phyloP scores from a whole-genome alignment of 2,329 filamentous ascomycete genomes.

The Aspergillus calidoustus region DNA sequence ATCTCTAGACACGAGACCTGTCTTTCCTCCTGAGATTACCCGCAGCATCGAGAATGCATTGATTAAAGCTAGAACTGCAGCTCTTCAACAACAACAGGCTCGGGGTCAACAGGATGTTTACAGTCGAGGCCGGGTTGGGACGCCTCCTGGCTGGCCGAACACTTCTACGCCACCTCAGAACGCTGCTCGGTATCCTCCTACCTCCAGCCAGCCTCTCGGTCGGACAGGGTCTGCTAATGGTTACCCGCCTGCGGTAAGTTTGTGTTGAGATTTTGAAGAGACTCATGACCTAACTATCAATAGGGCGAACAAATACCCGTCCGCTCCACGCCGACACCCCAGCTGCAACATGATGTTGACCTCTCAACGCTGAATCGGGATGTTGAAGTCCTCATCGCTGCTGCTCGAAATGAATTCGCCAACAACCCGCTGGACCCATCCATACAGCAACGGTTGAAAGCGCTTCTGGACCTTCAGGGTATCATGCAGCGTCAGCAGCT shows the following conservation, averaged over 20 bases:
- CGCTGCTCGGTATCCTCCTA: slow-evolving; percentile 47
- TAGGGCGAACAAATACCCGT: slow-evolving; percentile 23
- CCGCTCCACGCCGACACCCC: slow-evolving; percentile 33
- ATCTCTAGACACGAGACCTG: slow-evolving; percentile 87
- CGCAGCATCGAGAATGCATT: slow-evolving; percentile 92
- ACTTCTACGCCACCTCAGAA: slow-evolving; percentile 73
- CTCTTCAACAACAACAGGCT: slow-evolving; percentile 52
- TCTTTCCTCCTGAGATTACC: slow-evolving; percentile 86
- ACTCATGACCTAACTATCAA: neutral
- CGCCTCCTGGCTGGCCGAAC: slow-evolving; percentile 67
- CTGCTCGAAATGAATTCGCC: slow-evolving; percentile 74
- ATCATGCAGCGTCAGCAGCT: slow-evolving; percentile 78
- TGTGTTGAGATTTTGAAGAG: neutral
- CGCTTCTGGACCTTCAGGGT: slow-evolving; percentile 81
- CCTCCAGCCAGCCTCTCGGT: slow-evolving; percentile 29
- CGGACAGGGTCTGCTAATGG: slow-evolving; percentile 36
- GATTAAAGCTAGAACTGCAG: slow-evolving; percentile 75
- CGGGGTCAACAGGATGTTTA: slow-evolving; percentile 62
- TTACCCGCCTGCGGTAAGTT: slow-evolving; percentile 30
- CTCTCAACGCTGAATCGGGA: slow-evolving; percentile 80
- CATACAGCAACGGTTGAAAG: slow-evolving; percentile 79
- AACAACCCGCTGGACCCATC: slow-evolving; percentile 75
- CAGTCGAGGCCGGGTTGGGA: slow-evolving; percentile 56
- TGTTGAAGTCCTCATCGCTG: slow-evolving; percentile 76
- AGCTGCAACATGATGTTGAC: slow-evolving; percentile 49